These are phyloP conservation scores for Prunus armeniaca DNA, from an alignment of 306 rosid genomes.

Conservation along the genomic window DNA sequence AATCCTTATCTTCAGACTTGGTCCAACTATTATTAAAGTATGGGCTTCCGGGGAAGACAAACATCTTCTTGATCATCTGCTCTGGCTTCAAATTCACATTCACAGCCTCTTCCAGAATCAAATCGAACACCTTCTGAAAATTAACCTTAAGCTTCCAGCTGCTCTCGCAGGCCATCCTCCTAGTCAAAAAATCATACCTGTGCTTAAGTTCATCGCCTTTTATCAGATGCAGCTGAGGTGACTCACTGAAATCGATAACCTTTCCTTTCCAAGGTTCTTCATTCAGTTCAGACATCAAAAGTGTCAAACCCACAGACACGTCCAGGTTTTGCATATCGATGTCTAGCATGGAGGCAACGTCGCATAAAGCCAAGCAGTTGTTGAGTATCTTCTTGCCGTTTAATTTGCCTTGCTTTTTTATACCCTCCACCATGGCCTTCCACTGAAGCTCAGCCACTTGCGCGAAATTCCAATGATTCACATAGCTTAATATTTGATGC, in stretches of 20 bases:
- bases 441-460: too few species aligned
- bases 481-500: not conserved
- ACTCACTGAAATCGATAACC: constrained; percentile 38
- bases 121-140: constrained; percentile 47
- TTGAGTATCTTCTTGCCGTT: not conserved
- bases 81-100: constrained; percentile 43
- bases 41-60: constrained; percentile 33
- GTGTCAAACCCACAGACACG: constrained; percentile 46
- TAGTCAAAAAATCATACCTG: constrained; percentile 29
- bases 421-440: too few species aligned
- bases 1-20: too few species aligned
- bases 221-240: constrained; percentile 41
- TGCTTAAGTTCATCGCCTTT: constrained; percentile 34
- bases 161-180: constrained; percentile 13
- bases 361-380: constrained; percentile 31
- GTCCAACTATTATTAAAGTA: too few species aligned
- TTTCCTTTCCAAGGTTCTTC: constrained; percentile 62
- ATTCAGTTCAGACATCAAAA: constrained; percentile 16
- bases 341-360: not conserved
- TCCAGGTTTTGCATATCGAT: not conserved
- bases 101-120: constrained; percentile 42
- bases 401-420: not conserved
- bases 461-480: not conserved
- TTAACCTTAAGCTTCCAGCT: constrained; percentile 29
- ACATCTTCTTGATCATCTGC: constrained; percentile 55